A percentile compares a stretch with the other conserved stretches of the same genome.
Evolutionary conservation across 2,329 filamentous ascomycete species (phyloP).

Genomic region (Fusarium tuaranense): DNA sequence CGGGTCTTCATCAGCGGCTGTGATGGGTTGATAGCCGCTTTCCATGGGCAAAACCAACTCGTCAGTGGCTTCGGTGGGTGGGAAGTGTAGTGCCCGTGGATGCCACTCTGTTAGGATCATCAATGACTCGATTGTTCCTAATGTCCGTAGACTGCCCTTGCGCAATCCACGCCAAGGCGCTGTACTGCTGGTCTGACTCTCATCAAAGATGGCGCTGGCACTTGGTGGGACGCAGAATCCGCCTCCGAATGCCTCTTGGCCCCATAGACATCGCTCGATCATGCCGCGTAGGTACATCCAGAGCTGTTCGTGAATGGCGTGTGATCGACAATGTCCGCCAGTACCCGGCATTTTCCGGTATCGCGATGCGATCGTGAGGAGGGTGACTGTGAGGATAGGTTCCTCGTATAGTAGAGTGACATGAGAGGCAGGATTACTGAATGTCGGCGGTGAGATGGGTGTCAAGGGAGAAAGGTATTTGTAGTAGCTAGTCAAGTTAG

Average conservation of each 20-base stretch:
- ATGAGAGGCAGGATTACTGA: constrained; percentile 84
- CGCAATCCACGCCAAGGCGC: constrained; percentile 77
- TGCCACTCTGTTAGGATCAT: constrained; percentile 98
- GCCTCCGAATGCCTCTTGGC: constrained; percentile 93
- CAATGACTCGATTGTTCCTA: constrained; percentile 94
- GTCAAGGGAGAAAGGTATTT: constrained; percentile 90
- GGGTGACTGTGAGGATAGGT: constrained; percentile 90
- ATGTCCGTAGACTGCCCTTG: constrained; percentile 84
- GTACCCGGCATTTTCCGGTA: constrained; percentile 85
- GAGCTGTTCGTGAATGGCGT: constrained; percentile 93
- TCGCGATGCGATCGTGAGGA: constrained; percentile 90
- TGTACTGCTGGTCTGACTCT: constrained; percentile 73
- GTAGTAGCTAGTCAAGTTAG: constrained; percentile 76
- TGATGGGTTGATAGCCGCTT: constrained; percentile 57
- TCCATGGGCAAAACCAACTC: constrained; percentile 75
- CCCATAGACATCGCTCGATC: constrained; percentile 95
- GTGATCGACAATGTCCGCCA: constrained; percentile 84
- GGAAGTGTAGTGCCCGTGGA: constrained; percentile 93
- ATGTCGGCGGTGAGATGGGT: constrained; percentile 92
- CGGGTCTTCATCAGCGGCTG: constrained; percentile 53
- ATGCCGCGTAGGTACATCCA: constrained; percentile 96
- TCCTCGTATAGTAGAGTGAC: constrained; percentile 86
- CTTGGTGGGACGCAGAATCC: constrained; percentile 81
- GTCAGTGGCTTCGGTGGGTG: constrained; percentile 80
- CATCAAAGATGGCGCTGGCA: constrained; percentile 63